These are phyloP conservation scores for Craterostigma plantagineum DNA, from an alignment of 257 asterid genomes.

Conservation along the genomic window DNA sequence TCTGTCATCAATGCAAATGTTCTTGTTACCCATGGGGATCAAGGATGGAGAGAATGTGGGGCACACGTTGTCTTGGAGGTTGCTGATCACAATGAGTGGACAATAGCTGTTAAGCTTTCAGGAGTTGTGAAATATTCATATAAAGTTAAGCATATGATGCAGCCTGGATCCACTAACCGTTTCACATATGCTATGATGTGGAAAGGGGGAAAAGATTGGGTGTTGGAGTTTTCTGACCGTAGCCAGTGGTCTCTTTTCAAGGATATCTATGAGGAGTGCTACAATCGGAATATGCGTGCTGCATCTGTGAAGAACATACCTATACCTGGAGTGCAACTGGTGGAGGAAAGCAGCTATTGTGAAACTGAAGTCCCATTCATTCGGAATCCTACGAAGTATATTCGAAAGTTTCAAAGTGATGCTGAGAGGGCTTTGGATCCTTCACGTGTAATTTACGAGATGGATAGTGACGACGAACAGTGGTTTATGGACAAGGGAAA, in stretches of 20 bases:
- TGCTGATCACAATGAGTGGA: too few relatives aligned
- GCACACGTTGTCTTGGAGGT: too few relatives aligned
- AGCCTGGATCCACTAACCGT: constrained; percentile 63
- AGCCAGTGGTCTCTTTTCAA: constrained; percentile 65
- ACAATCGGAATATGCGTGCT: constrained; percentile 68
- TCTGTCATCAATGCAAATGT: too few relatives aligned
- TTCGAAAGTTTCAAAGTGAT: constrained; percentile 49
- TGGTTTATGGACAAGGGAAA: constrained; percentile 20
- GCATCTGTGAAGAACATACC: constrained; percentile 67
- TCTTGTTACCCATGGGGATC: too few relatives aligned
- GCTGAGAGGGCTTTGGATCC: constrained; percentile 68
- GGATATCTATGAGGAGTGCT: constrained; percentile 75
- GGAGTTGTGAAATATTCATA: too few relatives aligned
- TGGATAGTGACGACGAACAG: constrained; percentile 71
- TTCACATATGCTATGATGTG: constrained; percentile 77
- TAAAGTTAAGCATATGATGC: constrained; percentile 47
- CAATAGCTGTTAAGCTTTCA: too few relatives aligned
- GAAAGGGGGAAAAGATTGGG: constrained; percentile 85
- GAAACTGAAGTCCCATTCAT: constrained; percentile 22
- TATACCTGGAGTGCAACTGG: constrained; percentile 53
- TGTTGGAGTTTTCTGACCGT: constrained; percentile 59
- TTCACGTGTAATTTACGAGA: constrained; percentile 35
- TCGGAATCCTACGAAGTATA: constrained; percentile 29
- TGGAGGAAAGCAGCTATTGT: constrained; percentile 33
- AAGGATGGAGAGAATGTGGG: too few relatives aligned